These are phyloP conservation scores for Chlamydomonas sp. DNA, from an alignment of 139 green algal genomes.

Conservation along the genomic window DNA sequence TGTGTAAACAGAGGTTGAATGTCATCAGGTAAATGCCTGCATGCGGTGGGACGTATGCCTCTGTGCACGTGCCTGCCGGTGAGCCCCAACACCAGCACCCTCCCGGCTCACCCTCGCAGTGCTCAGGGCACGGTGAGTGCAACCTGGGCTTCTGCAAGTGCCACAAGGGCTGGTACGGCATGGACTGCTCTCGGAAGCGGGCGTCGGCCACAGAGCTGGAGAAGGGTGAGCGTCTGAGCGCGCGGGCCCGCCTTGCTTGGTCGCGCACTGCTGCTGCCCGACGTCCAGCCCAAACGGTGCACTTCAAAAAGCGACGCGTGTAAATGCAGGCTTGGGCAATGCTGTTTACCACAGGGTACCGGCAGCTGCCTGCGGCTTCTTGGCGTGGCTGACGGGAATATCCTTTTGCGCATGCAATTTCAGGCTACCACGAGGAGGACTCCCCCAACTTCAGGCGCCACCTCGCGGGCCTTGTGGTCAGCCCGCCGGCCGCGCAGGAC, in stretches of 20 bases:
- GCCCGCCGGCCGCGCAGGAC: constrained; percentile 8
- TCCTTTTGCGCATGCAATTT: too few species aligned
- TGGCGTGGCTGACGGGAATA: too few species aligned
- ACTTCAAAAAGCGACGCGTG: too few species aligned
- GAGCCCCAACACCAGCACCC: not conserved
- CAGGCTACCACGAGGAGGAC: constrained; percentile 18
- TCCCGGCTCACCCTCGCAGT: not conserved
- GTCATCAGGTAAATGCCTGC: too few species aligned
- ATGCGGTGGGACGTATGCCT: too few species aligned
- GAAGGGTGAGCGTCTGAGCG: not conserved
- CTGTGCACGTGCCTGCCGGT: too few species aligned
- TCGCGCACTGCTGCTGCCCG: not conserved
- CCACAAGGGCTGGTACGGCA: constrained; percentile 45
- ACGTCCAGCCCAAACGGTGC: too few species aligned
- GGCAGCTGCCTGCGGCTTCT: too few species aligned
- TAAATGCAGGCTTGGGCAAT: too few species aligned
- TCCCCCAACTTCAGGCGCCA: not conserved
- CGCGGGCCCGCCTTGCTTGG: not conserved
- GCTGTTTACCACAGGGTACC: too few species aligned
- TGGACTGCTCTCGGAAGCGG: constrained; percentile 27
- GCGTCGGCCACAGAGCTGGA: not conserved
- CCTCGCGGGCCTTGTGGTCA: not conserved
- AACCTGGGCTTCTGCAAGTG: constrained; percentile 31
- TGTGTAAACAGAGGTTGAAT: too few species aligned
- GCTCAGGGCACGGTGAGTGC: constrained; percentile 32